Conservation (phyloP, 2,329 filamentous ascomycete species). For the Xylariaceae sp. region DNA sequence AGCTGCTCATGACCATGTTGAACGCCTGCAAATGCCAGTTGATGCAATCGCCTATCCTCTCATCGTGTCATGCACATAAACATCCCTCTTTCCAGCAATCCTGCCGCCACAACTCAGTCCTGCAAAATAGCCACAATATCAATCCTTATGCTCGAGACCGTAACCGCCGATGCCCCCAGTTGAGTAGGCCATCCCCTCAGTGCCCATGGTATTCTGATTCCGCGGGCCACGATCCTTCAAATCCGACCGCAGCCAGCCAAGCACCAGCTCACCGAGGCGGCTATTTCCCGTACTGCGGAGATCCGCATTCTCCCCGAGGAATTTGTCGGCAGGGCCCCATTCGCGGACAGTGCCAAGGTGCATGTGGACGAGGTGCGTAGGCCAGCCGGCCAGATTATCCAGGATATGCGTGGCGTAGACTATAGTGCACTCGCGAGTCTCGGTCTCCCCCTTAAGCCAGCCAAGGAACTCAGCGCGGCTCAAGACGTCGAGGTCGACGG, state of each 20-base stretch:
- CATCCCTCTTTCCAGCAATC: background rate
- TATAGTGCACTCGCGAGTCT: constrained; percentile 76
- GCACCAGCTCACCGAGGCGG: constrained; percentile 77
- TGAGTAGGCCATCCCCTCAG: constrained; percentile 62
- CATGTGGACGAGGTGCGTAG: constrained; percentile 95
- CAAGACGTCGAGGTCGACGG: constrained; percentile 89
- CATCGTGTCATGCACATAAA: constrained; percentile 9
- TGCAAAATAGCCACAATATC: background rate
- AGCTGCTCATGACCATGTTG: constrained; percentile 10
- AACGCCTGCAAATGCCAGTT: constrained; percentile 25
- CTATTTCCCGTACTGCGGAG: constrained; percentile 63
- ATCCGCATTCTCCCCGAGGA: constrained; percentile 52
- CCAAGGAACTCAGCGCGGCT: constrained; percentile 77
- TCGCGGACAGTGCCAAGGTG: constrained; percentile 82
- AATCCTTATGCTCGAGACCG: constrained; percentile 48
- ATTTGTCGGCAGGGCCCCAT: constrained; percentile 70
- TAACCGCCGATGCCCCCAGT: constrained; percentile 53
- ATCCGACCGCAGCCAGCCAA: constrained; percentile 82
- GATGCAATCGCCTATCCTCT: constrained; percentile 24
- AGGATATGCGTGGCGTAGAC: constrained; percentile 98
- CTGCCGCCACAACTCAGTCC: background rate
- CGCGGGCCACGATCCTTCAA: constrained; percentile 74
- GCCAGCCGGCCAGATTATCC: constrained; percentile 92
- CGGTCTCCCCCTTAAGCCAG: constrained; percentile 85
- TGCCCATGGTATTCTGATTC: constrained; percentile 49